phyloP scores from a whole-genome alignment of 2,329 filamentous ascomycete genomes.

The Sarocladium kiliense region DNA sequence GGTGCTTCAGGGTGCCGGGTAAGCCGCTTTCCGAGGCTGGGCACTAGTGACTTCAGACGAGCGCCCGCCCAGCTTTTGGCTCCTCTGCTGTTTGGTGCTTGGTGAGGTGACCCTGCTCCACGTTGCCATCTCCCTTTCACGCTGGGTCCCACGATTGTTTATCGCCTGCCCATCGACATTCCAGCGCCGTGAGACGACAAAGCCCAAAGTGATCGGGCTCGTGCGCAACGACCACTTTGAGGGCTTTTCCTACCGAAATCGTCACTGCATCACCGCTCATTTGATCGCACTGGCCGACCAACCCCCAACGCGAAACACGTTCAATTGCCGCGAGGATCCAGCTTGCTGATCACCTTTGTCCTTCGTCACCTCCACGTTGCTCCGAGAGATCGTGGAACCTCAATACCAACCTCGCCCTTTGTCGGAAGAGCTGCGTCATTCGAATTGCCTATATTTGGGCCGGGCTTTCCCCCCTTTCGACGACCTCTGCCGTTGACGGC shows the following conservation, averaged over 20 bases:
- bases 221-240: not conserved
- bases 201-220: not conserved
- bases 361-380: not conserved
- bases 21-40: not conserved
- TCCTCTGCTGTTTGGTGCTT: not conserved
- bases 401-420: not conserved
- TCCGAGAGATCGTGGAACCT: not conserved
- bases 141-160: slow-evolving; percentile 13
- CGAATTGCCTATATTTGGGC: not conserved
- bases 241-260: not conserved
- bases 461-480: not conserved
- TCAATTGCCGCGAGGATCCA: slow-evolving; percentile 2
- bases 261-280: not conserved
- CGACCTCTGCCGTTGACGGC: not conserved
- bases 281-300: not conserved
- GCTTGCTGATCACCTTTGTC: not conserved
- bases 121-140: not conserved
- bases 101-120: not conserved
- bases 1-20: not conserved
- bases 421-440: not conserved
- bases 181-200: not conserved
- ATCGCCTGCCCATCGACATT: slow-evolving; percentile 6
- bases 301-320: slow-evolving; percentile 3
- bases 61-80: not conserved
- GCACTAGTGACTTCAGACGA: not conserved